phyloP scores from a whole-genome alignment of 495 filamentous ascomycete genomes.

The Hypoxylon cercidicola region DNA sequence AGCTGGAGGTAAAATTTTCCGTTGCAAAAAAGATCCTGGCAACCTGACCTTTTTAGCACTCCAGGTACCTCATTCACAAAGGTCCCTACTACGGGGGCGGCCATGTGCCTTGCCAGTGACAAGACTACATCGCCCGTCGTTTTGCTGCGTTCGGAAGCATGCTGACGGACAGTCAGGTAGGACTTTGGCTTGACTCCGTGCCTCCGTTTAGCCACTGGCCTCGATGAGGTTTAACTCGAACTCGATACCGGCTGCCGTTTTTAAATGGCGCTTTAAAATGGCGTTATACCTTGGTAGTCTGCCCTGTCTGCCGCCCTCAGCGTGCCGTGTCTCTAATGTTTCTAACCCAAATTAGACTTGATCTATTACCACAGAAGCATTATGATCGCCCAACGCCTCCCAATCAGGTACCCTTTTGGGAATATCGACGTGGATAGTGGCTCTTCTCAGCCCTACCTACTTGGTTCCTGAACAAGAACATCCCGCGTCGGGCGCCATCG shows the following conservation, averaged over 20 bases:
- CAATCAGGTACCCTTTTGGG: constrained; percentile 1
- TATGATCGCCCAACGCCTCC: constrained; percentile 10
- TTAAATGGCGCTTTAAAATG: background rate
- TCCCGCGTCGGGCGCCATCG: background rate
- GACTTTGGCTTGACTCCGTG: constrained; percentile 8
- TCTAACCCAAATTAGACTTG: background rate
- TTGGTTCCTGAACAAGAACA: constrained; percentile 4
- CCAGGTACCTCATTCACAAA: constrained; percentile 22
- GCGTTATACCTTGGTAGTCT: too few relatives aligned
- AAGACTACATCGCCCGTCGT: too few relatives aligned
- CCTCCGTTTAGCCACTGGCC: too few relatives aligned
- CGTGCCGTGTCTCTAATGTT: background rate
- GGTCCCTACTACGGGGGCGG: constrained; percentile 9
- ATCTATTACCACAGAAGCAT: background rate
- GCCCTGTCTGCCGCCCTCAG: background rate
- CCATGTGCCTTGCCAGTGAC: constrained; percentile 33
- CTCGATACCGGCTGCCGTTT: constrained; percentile 31
- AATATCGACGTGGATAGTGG: too few relatives aligned
- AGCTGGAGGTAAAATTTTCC: constrained; percentile 43
- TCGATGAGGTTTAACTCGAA: too few relatives aligned
- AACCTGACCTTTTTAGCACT: too few relatives aligned
- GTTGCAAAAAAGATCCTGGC: constrained; percentile 30
- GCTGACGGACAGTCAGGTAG: constrained; percentile 17
- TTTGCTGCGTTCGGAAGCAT: constrained; percentile 29
- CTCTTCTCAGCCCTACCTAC: constrained; percentile 30